Evolutionary conservation across 164 flowering plant species (phyloP), one percentile per base, ranked within the genome.

Genomic region (Aristolochia fimbriata): DNA sequence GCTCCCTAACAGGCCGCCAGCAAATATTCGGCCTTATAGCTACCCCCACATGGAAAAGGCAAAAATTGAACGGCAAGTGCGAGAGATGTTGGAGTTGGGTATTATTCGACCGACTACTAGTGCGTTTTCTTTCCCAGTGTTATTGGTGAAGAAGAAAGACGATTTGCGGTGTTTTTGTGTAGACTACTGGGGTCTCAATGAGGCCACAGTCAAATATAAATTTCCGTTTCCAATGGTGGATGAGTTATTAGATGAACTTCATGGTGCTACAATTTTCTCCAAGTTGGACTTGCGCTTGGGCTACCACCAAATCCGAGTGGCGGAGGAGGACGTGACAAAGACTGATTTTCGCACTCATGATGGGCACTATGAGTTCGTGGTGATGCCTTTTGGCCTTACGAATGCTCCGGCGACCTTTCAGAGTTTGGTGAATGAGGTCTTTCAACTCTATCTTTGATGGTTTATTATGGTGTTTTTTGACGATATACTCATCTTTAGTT

Each of bases 401-500:
- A 63, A 63, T 56, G 54, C 54, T 17, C 61, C 66, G 1, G 16
- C 47, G 0, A 55, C 66, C 3, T 59, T 65, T n/a, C 51, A 65
- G 17, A 4, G 6, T 15, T 41, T 58, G 15, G 59, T 65, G 68
- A 65, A 65, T 45, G 17, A 52, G 2, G 13, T 65, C 8, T 65
- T 65, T 31, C 4, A 17, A 15, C 22, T 51, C 10, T 43, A 17
- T 23, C n/a, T 52, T 2, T 6, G 63, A 3, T 7, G 15, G 47
- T 65, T 52, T n/a, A 16, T 59, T 6, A 23, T 59, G 30, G 63
- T 66, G 1, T 68, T 68, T 25, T 68, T 68, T 43, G 70, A 68
- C 20, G 66, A 67, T 22, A 65, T 67, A n/a, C 41, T 65, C 37
- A 25, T 67, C 6, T 67, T 47, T 22, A 57, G 66, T 23, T 3